Evolutionary conservation across 1,139 yeast genomes (phyloP).

Genomic region (Zygoascus meyerae): DNA sequence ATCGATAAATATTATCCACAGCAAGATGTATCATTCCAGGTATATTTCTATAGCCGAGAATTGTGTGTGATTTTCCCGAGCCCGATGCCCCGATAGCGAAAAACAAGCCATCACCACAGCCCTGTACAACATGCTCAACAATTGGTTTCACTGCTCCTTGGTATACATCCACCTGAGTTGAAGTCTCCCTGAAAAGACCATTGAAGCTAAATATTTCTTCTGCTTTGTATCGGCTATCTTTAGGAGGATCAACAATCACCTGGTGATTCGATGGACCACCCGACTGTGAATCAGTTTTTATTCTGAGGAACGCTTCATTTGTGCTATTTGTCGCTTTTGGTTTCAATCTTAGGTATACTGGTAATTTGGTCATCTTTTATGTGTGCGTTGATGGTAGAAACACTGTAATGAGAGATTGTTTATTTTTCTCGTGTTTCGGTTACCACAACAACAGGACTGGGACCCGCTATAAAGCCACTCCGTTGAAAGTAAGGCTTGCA

Average conservation of each 20-base stretch:
- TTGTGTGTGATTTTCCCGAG: conserved; percentile 40
- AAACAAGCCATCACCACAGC: conserved; percentile 37
- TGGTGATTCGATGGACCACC: conserved; percentile 4
- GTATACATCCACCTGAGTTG: conserved; percentile 32
- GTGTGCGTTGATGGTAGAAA: not conserved
- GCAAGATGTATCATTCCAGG: conserved; percentile 34
- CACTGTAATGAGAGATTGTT: not conserved
- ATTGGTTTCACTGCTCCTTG: conserved; percentile 30
- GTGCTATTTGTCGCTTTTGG: conserved; percentile 24
- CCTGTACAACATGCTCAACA: conserved; percentile 31
- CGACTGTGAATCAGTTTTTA: not conserved
- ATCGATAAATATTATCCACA: conserved; percentile 40
- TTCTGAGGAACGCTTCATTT: conserved; percentile 14
- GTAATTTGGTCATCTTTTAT: conserved; percentile 19
- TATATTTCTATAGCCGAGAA: conserved; percentile 25
- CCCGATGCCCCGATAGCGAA: conserved; percentile 49
- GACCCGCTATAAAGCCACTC: not conserved
- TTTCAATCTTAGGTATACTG: conserved; percentile 36
- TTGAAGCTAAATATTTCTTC: conserved; percentile 33
- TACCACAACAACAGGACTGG: not conserved
- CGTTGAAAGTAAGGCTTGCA: not conserved
- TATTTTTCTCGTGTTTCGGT: conserved; percentile 6
- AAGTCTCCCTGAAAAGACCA: conserved; percentile 31
- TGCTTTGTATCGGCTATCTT: conserved; percentile 26
- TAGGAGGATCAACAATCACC: conserved; percentile 22